Percentiles rank a stretch among this genome's conserved stretches.
These are phyloP conservation scores for Thelonectria rubi DNA, from an alignment of 2,329 filamentous ascomycete genomes.

Conservation along the genomic window DNA sequence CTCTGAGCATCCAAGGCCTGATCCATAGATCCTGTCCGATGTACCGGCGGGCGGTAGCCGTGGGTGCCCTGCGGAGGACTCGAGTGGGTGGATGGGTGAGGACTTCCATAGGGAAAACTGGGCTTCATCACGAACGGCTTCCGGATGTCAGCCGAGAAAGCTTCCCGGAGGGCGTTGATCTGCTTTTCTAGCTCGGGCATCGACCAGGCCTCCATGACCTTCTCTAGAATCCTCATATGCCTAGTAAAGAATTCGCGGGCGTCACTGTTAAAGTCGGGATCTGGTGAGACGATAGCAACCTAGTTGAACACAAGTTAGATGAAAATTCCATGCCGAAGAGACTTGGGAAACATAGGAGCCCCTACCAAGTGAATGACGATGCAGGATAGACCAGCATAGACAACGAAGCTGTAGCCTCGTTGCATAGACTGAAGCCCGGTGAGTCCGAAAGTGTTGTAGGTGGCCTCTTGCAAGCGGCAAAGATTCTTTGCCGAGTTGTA, in stretches of 20 bases:
- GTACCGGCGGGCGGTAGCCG: constrained; percentile 58
- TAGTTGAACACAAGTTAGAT: constrained; percentile 47
- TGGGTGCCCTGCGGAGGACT: constrained; percentile 67
- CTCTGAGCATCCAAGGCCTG: constrained; percentile 63
- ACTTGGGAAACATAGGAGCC: constrained; percentile 33
- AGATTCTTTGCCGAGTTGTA: constrained; percentile 85
- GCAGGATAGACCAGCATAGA: constrained; percentile 91
- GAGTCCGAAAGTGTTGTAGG: constrained; percentile 79
- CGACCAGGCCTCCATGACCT: constrained; percentile 82
- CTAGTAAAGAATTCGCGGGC: constrained; percentile 89
- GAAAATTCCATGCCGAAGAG: not conserved
- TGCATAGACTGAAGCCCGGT: constrained; percentile 90
- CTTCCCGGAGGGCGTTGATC: constrained; percentile 86
- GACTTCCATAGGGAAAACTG: constrained; percentile 86
- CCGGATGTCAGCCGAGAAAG: constrained; percentile 85
- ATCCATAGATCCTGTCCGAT: constrained; percentile 60
- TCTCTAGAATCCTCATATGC: constrained; percentile 93
- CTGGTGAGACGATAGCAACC: constrained; percentile 93
- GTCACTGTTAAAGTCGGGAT: constrained; percentile 85
- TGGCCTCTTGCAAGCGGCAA: constrained; percentile 86
- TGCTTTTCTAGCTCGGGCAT: constrained; percentile 91
- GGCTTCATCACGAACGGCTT: constrained; percentile 91
- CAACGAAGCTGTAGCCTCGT: constrained; percentile 91
- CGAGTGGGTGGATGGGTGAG: constrained; percentile 69
- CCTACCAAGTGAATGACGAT: constrained; percentile 92